Base-by-base conservation (phyloP, 176 grass and related monocot species). In the Aechmea fasciata region DNA sequence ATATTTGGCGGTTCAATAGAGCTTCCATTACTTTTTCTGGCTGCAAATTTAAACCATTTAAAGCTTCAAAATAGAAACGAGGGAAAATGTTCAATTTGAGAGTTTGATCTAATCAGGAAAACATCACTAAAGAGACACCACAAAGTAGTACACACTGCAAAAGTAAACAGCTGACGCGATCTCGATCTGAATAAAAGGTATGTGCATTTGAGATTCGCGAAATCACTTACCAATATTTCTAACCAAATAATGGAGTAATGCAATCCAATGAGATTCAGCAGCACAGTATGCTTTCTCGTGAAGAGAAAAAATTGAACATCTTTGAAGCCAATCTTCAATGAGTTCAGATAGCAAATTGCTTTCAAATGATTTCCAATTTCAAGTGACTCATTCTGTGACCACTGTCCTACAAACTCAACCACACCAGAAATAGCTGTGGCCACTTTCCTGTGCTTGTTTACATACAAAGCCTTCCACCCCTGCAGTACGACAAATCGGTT, bases 311-410 rank as follows among this genome's bases (percentile, higher is more conserved):
- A 80, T 15, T 79, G 88, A 25, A 79, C 81, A 82, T 87, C 82
- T 0, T 70, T 71, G 59, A 91, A 87, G 17, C 84, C 78, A 70
- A 91, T 67, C 61, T 84, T 73, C 49, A 87, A 75, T 9, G 48
- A 73, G 41, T 68, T 69, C 64, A 91, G 64, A 73, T 79, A 74
- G 73, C 71, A 49, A 54, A 91, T 67, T 61, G 84, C 81, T 79
- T 91, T 91, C 69, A 84, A 51, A 73, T 87, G 87, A 66, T 79
- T 79, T 81, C 86, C 84, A 25, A 75, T 82, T 82, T 91, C 84
- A 26, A 91, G 71, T 9, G 81, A 91, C 20, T 81, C 81, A 54
- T 81, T 71, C 33, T 79, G 81, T 51, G 73, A 72, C 61, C 48
- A 82, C 20, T 70, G 66, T 50, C 70, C 29, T 59, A 91, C 81